Evolutionary conservation across 2,329 filamentous ascomycete genomes (phyloP).

Genomic region (Ophiostoma populinum): DNA sequence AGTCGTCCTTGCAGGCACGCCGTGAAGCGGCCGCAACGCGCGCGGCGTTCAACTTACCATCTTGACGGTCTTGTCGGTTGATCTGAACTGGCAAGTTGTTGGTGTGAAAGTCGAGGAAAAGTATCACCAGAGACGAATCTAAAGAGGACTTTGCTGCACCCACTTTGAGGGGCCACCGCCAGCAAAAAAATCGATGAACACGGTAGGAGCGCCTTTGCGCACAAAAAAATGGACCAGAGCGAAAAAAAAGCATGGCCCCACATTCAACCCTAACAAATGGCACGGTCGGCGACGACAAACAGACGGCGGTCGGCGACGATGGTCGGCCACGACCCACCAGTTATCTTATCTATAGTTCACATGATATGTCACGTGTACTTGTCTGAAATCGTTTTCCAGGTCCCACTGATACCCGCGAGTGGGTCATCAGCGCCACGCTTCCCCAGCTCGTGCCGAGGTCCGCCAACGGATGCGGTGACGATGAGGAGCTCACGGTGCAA

Average conservation of each 20-base stretch:
- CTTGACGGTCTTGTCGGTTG: conserved; percentile 38
- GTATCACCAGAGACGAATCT: conserved; percentile 14
- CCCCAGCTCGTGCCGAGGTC: too few relatives aligned
- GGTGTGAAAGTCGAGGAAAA: conserved; percentile 13
- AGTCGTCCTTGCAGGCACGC: too few relatives aligned
- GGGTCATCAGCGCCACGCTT: too few relatives aligned
- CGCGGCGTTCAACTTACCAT: conserved; percentile 43
- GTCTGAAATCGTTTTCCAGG: too few relatives aligned
- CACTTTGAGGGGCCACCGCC: not conserved
- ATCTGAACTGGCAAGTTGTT: conserved; percentile 14
- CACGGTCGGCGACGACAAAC: conserved; percentile 18
- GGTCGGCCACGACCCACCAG: conserved; percentile 4
- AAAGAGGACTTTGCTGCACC: not conserved
- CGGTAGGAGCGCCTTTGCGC: conserved; percentile 9
- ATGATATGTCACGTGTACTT: conserved; percentile 2
- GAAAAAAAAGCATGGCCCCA: conserved; percentile 14
- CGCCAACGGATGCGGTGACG: too few relatives aligned
- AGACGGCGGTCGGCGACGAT: conserved; percentile 3
- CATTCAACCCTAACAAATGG: conserved; percentile 18
- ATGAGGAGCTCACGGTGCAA: too few relatives aligned
- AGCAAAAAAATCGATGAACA: conserved; percentile 12
- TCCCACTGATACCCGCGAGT: too few relatives aligned
- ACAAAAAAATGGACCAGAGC: conserved; percentile 20
- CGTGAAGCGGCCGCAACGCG: too few relatives aligned
- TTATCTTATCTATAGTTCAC: not conserved